phyloP scores from a whole-genome alignment of 1,284 basidiomycete genomes.

The Hymenochaete sp. region DNA sequence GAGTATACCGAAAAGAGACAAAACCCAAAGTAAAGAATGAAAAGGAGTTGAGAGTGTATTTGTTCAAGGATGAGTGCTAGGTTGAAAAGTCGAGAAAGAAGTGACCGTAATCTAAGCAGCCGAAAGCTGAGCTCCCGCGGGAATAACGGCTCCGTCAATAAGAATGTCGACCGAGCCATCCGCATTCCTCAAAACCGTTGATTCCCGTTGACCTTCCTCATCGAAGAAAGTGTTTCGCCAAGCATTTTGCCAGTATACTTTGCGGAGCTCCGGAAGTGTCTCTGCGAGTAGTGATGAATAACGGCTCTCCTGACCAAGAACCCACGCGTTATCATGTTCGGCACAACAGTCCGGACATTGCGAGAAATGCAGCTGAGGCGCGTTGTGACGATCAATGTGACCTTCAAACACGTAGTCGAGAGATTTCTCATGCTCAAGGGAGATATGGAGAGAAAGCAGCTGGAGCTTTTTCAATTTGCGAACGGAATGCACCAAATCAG shows the following conservation, averaged over 20 bases:
- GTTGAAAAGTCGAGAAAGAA: too few species aligned
- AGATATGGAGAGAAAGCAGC: background rate
- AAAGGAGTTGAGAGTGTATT: too few species aligned
- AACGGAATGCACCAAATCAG: background rate
- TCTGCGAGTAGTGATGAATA: background rate
- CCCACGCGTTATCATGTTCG: background rate
- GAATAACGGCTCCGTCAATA: too few species aligned
- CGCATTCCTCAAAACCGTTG: background rate
- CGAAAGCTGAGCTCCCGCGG: too few species aligned
- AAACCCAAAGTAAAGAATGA: too few species aligned
- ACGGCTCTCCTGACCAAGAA: background rate
- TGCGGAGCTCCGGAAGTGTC: background rate
- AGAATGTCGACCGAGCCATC: too few species aligned
- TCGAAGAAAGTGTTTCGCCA: conserved; percentile 5
- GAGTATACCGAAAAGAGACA: too few species aligned
- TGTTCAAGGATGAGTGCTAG: too few species aligned
- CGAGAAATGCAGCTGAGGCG: background rate
- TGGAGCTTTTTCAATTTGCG: background rate
- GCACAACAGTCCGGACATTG: background rate
- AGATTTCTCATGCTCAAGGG: background rate
- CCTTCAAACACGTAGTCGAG: background rate
- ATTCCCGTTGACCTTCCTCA: conserved; percentile 7
- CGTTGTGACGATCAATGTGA: background rate
- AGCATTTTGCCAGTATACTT: conserved; percentile 6
- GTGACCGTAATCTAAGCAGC: too few species aligned